Base-by-base conservation (phyloP, 2,329 filamentous ascomycete species). In the Claviceps humidiphila region DNA sequence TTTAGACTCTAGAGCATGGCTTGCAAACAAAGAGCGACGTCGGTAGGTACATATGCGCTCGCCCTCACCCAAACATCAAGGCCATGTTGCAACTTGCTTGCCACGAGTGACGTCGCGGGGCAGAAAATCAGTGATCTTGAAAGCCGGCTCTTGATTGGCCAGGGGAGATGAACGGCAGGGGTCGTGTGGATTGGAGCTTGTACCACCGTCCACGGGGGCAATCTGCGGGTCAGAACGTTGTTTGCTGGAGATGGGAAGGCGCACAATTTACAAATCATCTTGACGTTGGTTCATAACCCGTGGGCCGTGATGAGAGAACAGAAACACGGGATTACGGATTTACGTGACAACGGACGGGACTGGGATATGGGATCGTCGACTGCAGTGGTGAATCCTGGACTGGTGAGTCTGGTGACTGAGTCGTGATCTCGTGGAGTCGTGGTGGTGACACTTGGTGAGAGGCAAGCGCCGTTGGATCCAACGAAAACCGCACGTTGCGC, bases 381-480 rank as follows among this genome's bases (percentile, higher is more conserved):
- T 30, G 30, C 30, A 34, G 30, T 11, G 30, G 9, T 30, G 8
- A 30, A 9, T 26, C 26, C 7, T 26, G 26, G 7, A 24, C 24
- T 26, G 24, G 7, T 26, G 26, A 26, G 26, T 26, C 26, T 30
- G 26, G 26, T 34, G 30, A 34, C 30, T 34, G 8, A 34, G 30
- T 34, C 30, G 30, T 34, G 30, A 34, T 9, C 30, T 11, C 30
- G 30, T 34, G 26, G 26, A 26, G 26, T 26, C 2, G 26, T 26
- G 26, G 26, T 30, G 26, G 26, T 30, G 26, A 30, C 20, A 22
- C 20, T 24, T 24, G 24, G 24, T 24, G 24, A 24, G 30, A 34
- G 30, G 50, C 52, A 53, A 44, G 44, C 51, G 50, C 44, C 26
- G 47, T 53, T 47, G 52, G 26, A 2, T 11, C n/a, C 20, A 34